These are phyloP conservation scores for Hypoxylon sp. DNA, from an alignment of 2,329 filamentous ascomycete species.

Conservation along the genomic window DNA sequence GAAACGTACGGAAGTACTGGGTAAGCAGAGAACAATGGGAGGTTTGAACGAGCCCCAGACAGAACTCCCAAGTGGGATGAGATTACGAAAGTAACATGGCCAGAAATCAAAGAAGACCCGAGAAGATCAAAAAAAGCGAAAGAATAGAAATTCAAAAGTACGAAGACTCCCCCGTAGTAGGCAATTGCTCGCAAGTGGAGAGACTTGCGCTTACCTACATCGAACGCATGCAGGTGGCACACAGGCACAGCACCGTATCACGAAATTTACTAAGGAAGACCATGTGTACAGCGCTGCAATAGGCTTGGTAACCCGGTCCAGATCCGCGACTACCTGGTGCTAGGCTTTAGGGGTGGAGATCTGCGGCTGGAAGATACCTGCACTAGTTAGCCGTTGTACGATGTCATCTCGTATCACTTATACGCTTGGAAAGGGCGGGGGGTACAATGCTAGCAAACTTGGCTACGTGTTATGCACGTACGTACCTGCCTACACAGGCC, in stretches of 20 bases:
- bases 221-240: conserved; percentile 6
- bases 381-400: conserved; percentile 23
- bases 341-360: conserved; percentile 24
- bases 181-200: conserved; percentile 22
- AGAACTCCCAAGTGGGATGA: conserved; percentile 30
- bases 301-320: conserved; percentile 25
- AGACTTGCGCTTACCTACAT: conserved; percentile 32
- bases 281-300: conserved; percentile 18
- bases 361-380: conserved; percentile 26
- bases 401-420: conserved; percentile 33
- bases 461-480: not conserved
- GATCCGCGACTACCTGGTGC: conserved; percentile 18
- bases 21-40: conserved; percentile 1
- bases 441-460: conserved; percentile 12
- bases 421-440: conserved; percentile 1
- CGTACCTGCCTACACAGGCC: conserved; percentile 7
- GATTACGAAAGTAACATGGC: conserved; percentile 27
- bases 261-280: conserved; percentile 19
- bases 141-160: conserved; percentile 17
- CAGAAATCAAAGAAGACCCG: conserved; percentile 27
- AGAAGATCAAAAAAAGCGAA: conserved; percentile 17
- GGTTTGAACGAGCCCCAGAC: conserved; percentile 15
- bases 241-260: conserved; percentile 10
- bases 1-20: conserved; percentile 13
- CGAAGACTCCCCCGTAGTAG: conserved; percentile 9